phyloP scores from a whole-genome alignment of 139 green algal species.

The Prasinococcaceae sp. region DNA sequence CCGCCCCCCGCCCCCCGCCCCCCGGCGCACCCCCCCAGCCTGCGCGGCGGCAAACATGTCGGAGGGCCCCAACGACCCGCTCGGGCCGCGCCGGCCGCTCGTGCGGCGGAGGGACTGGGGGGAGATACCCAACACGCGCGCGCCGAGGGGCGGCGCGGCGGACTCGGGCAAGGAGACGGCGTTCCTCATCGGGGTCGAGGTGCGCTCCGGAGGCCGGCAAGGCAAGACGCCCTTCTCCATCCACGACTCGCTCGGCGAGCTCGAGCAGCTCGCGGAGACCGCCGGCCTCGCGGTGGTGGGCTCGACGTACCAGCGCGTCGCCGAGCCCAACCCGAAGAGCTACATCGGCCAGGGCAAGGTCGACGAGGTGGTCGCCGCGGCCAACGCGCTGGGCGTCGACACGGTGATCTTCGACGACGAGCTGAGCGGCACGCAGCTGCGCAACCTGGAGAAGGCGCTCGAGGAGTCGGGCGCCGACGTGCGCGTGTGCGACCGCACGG shows the following conservation, averaged over 20 bases:
- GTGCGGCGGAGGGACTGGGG: too few species aligned
- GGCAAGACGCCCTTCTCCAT: conserved; percentile 22
- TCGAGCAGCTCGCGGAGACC: conserved; percentile 70
- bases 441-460: conserved; percentile 65
- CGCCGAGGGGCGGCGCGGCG: too few species aligned
- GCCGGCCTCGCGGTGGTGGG: conserved; percentile 81
- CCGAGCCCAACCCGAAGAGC: conserved; percentile 55
- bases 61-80: too few species aligned
- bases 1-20: too few species aligned
- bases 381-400: conserved; percentile 38
- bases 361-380: conserved; percentile 33
- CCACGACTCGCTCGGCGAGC: conserved; percentile 73
- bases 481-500: conserved; percentile 81
- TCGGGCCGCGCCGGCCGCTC: too few species aligned
- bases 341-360: conserved; percentile 87
- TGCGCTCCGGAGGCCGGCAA: not conserved
- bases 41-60: too few species aligned
- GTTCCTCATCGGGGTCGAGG: conserved; percentile 21
- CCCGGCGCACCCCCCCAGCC: too few species aligned
- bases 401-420: conserved; percentile 92
- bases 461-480: conserved; percentile 33
- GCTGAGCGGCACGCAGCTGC: conserved; percentile 34
- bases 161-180: conserved; percentile 19
- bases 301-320: conserved; percentile 54
- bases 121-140: too few species aligned